Evolutionary conservation across 2,329 filamentous ascomycete species (phyloP), one percentile per base, ranked within the genome.

Genomic region (Podosphaera fusca): DNA sequence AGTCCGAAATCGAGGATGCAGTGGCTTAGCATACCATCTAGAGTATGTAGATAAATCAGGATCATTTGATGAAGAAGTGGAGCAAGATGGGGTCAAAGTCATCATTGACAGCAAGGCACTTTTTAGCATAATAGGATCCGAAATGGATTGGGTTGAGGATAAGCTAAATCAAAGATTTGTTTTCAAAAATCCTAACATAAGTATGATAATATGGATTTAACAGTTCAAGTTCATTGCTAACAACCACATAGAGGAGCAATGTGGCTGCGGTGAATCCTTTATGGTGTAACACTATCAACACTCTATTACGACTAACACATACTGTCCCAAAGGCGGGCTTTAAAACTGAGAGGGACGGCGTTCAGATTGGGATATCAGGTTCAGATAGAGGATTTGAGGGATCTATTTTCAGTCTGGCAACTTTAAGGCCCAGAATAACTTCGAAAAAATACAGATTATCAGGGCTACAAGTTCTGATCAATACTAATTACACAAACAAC

Each of bases 111-210:
- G 87, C 75, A 96, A 95, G 74, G 92, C 92, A 47, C 73, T 98
- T 55, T 89, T 98, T 69, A 96, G 90, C 70, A 96, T 98, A 56
- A 95, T 98, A 64, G 92, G 92, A 4, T 95, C 85, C 67, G 90
- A 96, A 72, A 98, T 98, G 92, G 92, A 98, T 67, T 98, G 90
- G 89, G 77, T 90, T 9, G 89, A 96, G 71, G 92, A 96, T 65
- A 95, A 94, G 73, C 72, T 98, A 61, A 94, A 84, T 69, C 79
- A 89, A 70, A 77, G 86, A 62, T 98, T 98, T 70, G 82, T 95
- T 55, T 98, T 98, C 72, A 83, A 80, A 68, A 98, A 98, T 69
- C 92, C 92, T 1, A 98, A 98, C 67, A 96, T 96, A 68, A 98
- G 89, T 95, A 73, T 79, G 89, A 12, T 54, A 46, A 30, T 35